These are phyloP conservation scores for Xylaria sp. DNA, from an alignment of 2,329 filamentous ascomycete species.

Conservation along the genomic window DNA sequence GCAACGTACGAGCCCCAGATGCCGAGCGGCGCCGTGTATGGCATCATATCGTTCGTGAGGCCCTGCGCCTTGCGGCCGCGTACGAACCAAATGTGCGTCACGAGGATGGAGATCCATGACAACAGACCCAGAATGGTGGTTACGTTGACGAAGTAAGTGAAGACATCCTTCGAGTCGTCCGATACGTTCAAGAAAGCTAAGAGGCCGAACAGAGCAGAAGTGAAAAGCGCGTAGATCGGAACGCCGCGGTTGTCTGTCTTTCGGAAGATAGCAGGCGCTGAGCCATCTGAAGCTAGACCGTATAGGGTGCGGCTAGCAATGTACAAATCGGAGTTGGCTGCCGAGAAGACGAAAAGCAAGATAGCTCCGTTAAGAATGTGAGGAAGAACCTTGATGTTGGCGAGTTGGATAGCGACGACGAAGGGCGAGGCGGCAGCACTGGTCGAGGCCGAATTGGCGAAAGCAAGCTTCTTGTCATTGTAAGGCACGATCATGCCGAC, in stretches of 20 bases:
- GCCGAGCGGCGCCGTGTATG: slow-evolving; percentile 78
- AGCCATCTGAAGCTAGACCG: slow-evolving; percentile 75
- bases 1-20: slow-evolving; percentile 73
- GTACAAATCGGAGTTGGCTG: slow-evolving; percentile 81
- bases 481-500: slow-evolving; percentile 82
- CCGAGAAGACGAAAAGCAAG: slow-evolving; percentile 79
- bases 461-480: slow-evolving; percentile 67
- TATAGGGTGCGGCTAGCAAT: slow-evolving; percentile 78
- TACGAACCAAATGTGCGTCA: slow-evolving; percentile 75
- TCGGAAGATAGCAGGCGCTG: slow-evolving; percentile 77
- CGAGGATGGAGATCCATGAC: slow-evolving; percentile 74
- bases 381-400: slow-evolving; percentile 70
- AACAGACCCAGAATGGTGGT: slow-evolving; percentile 73
- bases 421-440: slow-evolving; percentile 75
- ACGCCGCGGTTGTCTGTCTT: slow-evolving; percentile 77
- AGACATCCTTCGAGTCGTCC: slow-evolving; percentile 65
- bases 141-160: slow-evolving; percentile 74
- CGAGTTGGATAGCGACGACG: slow-evolving; percentile 75
- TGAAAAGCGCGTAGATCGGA: slow-evolving; percentile 71
- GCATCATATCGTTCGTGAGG: slow-evolving; percentile 64
- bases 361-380: slow-evolving; percentile 80
- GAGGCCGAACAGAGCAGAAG: slow-evolving; percentile 70
- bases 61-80: slow-evolving; percentile 69
- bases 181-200: slow-evolving; percentile 75
- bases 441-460: slow-evolving; percentile 63